Conservation (phyloP, 2,329 filamentous ascomycete genomes). For the Paecilomyces sp. region DNA sequence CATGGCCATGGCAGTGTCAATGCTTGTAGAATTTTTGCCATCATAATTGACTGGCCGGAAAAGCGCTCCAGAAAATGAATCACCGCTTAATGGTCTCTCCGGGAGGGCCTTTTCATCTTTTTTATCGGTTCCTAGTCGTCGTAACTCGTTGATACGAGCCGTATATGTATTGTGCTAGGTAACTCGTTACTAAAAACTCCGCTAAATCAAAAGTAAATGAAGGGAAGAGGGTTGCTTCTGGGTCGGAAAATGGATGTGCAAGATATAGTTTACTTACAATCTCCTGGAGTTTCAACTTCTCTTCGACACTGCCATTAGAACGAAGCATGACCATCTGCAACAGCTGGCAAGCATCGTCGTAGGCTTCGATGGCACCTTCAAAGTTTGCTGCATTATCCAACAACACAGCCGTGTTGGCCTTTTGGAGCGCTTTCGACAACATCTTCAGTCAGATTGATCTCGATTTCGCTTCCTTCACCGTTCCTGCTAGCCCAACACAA, state of each 20-base stretch:
- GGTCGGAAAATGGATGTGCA: not conserved
- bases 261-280: slow-evolving; percentile 60
- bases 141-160: slow-evolving; percentile 79
- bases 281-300: slow-evolving; percentile 73
- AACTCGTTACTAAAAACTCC: slow-evolving; percentile 5
- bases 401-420: slow-evolving; percentile 91
- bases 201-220: slow-evolving; percentile 9
- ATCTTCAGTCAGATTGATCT: slow-evolving; percentile 79
- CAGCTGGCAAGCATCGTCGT: slow-evolving; percentile 81
- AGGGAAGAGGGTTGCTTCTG: not conserved
- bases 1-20: slow-evolving; percentile 48
- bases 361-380: slow-evolving; percentile 82
- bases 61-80: slow-evolving; percentile 42
- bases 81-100: slow-evolving; percentile 57
- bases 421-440: slow-evolving; percentile 90
- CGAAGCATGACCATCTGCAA: slow-evolving; percentile 80
- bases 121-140: slow-evolving; percentile 53
- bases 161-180: slow-evolving; percentile 77
- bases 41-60: slow-evolving; percentile 28
- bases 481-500: not conserved
- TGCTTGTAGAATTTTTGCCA: slow-evolving; percentile 32
- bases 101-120: slow-evolving; percentile 69
- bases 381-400: slow-evolving; percentile 95
- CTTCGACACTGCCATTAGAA: slow-evolving; percentile 79
- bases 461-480: slow-evolving; percentile 24